These are phyloP conservation scores for Eustoma russellianum DNA, from an alignment of 257 asterid species.

Conservation along the genomic window DNA sequence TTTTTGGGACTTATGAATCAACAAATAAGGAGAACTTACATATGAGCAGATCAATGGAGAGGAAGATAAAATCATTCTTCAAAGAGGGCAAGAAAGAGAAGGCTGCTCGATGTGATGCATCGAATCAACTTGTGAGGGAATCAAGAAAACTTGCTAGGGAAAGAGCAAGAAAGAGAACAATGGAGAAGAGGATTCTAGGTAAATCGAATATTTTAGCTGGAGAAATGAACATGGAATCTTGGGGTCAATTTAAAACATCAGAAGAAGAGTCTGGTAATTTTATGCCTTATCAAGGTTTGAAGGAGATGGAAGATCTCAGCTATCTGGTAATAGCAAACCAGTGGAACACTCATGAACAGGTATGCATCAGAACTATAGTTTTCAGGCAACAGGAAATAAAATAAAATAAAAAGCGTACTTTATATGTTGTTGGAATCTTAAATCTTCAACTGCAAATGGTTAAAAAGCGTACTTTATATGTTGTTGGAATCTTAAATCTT, in stretches of 20 bases:
- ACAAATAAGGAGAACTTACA: conserved; percentile 1
- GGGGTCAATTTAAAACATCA: conserved; percentile 2
- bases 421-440: too few species aligned
- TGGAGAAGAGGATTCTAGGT: conserved; percentile 27
- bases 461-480: too few species aligned
- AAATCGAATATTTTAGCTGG: conserved; percentile 8
- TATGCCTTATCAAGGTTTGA: too few species aligned
- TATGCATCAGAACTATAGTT: too few species aligned
- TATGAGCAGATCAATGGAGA: neutral
- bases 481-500: too few species aligned
- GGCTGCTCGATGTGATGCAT: conserved; percentile 17
- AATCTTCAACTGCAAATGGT: too few species aligned
- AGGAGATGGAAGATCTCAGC: too few species aligned
- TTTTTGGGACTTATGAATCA: conserved; percentile 21
- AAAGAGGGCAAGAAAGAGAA: conserved; percentile 6
- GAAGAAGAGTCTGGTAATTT: conserved; percentile 7
- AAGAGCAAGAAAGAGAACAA: conserved; percentile 67
- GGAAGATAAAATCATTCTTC: neutral
- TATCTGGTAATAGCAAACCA: neutral
- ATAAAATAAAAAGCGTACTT: too few species aligned
- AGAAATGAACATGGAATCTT: neutral
- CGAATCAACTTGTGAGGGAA: conserved; percentile 26
- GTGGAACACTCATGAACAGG: conserved; percentile 8
- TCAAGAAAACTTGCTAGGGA: conserved; percentile 60
- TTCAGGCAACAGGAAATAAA: too few species aligned